A percentile compares a stretch with the other conserved stretches of the same genome.
Conservation (phyloP, 2,329 filamentous ascomycete species). For the Tolypocladium sp. region DNA sequence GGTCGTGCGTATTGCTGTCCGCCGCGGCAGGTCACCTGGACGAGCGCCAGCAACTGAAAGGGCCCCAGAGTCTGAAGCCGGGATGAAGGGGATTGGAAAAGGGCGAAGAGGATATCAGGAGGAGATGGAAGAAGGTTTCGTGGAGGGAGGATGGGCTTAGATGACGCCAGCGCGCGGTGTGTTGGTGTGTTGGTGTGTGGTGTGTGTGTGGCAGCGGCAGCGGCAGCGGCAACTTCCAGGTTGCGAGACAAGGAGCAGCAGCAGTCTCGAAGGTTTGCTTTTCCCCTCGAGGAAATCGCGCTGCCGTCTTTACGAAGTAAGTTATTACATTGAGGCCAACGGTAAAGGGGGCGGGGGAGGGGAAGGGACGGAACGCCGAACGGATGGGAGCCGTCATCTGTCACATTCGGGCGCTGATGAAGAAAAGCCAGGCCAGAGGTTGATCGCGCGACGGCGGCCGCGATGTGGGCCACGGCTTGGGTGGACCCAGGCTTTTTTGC, state of each 20-base stretch:
- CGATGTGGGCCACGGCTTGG: neutral
- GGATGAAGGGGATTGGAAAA: neutral
- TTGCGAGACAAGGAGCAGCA: neutral
- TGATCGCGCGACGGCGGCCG: neutral
- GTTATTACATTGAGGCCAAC: no score
- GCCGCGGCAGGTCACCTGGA: neutral
- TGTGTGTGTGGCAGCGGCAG: neutral
- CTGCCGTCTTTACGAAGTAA: no score
- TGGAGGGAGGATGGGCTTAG: neutral
- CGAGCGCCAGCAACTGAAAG: neutral
- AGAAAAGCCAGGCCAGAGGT: neutral
- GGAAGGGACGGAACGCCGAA: neutral
- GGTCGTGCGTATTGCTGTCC: neutral
- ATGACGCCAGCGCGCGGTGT: neutral
- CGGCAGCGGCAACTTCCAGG: neutral
- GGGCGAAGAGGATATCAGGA: neutral
- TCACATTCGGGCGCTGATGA: neutral
- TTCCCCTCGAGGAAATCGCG: neutral
- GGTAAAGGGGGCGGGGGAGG: neutral
- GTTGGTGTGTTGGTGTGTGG: neutral
- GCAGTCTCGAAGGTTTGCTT: neutral
- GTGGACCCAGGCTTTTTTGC: neutral
- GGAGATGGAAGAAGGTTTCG: neutral
- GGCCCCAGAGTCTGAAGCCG: neutral
- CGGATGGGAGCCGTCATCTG: neutral